Evolutionary conservation across 2,329 filamentous ascomycete genomes (phyloP).

Genomic region (Pezizomycotina sp.): DNA sequence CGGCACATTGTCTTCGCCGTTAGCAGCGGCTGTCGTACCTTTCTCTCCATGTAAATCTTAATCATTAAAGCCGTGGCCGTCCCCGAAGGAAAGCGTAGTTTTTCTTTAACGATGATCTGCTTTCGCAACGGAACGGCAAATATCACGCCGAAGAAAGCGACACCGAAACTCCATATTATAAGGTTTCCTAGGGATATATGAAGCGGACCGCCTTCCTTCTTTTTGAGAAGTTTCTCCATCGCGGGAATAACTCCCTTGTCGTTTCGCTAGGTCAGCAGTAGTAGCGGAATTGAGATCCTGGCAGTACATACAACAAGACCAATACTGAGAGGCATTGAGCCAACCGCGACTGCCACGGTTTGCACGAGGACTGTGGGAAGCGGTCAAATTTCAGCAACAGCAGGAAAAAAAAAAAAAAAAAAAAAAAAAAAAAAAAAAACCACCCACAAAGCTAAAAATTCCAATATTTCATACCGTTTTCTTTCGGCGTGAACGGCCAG

Average conservation of each 20-base stretch:
- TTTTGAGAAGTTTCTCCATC: slow-evolving; percentile 65
- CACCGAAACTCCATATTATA: slow-evolving; percentile 75
- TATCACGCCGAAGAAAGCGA: slow-evolving; percentile 92
- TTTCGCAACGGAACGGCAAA: slow-evolving; percentile 77
- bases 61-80: slow-evolving; percentile 93
- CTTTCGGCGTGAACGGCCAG: slow-evolving; percentile 77
- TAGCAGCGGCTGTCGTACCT: slow-evolving; percentile 24
- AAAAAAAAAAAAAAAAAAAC: background rate
- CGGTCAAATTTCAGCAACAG: slow-evolving; percentile 3
- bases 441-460: background rate
- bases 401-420: background rate
- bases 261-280: too few relatives aligned
- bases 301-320: slow-evolving; percentile 51
- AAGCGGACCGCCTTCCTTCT: slow-evolving; percentile 63
- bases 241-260: slow-evolving; percentile 49
- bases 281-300: too few relatives aligned
- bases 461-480: slow-evolving; percentile 42
- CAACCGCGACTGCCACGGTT: slow-evolving; percentile 85
- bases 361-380: slow-evolving; percentile 57
- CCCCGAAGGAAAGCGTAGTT: slow-evolving; percentile 83
- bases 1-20: slow-evolving; percentile 13
- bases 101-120: slow-evolving; percentile 85
- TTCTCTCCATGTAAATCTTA: slow-evolving; percentile 38
- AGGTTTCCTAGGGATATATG: slow-evolving; percentile 57
- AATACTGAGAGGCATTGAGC: slow-evolving; percentile 89